Percentiles rank a stretch among this genome's conserved stretches.
These are phyloP conservation scores for Penicillium sp. DNA, from an alignment of 2,329 filamentous ascomycete genomes.

Conservation along the genomic window DNA sequence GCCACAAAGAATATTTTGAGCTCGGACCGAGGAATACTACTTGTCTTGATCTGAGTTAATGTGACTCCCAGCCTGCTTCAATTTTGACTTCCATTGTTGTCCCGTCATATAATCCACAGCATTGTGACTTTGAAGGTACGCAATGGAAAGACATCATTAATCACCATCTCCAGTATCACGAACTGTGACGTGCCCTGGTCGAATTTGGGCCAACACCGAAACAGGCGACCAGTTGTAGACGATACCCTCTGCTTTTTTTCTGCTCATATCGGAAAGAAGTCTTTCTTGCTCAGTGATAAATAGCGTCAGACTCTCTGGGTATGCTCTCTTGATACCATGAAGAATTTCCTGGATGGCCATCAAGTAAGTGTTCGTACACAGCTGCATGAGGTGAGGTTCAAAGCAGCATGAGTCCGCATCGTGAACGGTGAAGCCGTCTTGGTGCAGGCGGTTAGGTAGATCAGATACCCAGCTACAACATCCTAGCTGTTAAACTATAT, in stretches of 20 bases:
- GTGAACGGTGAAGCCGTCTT: background rate
- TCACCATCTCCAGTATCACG: too few relatives aligned
- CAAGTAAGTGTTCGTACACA: conserved; percentile 6
- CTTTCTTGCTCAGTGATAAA: conserved; percentile 2
- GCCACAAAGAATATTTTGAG: too few relatives aligned
- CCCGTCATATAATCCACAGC: too few relatives aligned
- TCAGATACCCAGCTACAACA: background rate
- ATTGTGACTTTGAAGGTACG: too few relatives aligned
- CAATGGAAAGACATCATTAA: too few relatives aligned
- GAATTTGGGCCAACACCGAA: too few relatives aligned
- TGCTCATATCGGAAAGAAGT: background rate
- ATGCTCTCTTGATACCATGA: conserved; percentile 1
- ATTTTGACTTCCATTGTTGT: too few relatives aligned
- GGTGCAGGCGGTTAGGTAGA: background rate
- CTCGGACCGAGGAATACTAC: too few relatives aligned
- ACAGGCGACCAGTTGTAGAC: conserved; percentile 13
- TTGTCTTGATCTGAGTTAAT: too few relatives aligned
- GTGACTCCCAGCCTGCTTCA: too few relatives aligned
- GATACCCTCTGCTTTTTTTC: background rate
- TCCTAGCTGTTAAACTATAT: background rate
- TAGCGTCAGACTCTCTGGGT: background rate
- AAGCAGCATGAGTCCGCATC: background rate
- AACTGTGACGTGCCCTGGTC: too few relatives aligned
- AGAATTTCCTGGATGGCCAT: conserved; percentile 2
- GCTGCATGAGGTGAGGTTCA: background rate